A percentile compares a stretch with the other conserved stretches of the same genome.
Evolutionary conservation across 805 yeast species (phyloP).

Genomic region (Novakomyces olei): DNA sequence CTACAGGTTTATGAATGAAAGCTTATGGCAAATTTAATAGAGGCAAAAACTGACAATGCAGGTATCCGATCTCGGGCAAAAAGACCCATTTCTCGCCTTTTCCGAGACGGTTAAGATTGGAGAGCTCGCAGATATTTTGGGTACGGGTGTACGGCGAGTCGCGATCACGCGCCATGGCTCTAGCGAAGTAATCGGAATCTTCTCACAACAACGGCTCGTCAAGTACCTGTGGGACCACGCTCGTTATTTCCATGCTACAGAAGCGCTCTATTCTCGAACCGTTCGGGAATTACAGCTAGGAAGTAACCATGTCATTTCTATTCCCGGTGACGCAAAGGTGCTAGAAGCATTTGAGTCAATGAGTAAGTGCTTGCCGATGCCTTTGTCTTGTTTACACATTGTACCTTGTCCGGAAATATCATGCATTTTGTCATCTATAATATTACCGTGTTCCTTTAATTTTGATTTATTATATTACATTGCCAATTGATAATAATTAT

Average conservation of each 20-base stretch:
- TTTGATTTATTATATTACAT: no score
- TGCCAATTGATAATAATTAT: background rate
- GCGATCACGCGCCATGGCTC: conserved; percentile 5
- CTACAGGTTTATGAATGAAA: conserved; percentile 1
- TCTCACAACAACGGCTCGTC: conserved; percentile 76
- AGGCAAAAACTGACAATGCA: no score
- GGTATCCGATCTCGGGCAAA: conserved; percentile 63
- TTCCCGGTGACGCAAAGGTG: conserved; percentile 67
- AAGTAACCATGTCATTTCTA: conserved; percentile 44
- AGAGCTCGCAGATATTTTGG: conserved; percentile 63
- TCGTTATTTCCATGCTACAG: conserved; percentile 61
- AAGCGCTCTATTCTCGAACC: conserved; percentile 44
- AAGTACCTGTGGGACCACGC: conserved; percentile 84
- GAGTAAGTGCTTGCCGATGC: conserved; percentile 17
- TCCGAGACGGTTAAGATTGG: conserved; percentile 38
- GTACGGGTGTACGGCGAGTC: conserved; percentile 78
- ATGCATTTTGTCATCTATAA: no score
- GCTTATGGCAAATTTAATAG: no score
- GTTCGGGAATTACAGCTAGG: conserved; percentile 29
- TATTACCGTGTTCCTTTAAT: no score
- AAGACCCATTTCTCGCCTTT: conserved; percentile 68
- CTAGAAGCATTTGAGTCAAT: conserved; percentile 71
- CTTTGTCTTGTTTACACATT: no score
- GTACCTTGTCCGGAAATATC: no score
- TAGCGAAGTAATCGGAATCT: conserved; percentile 31